Evolutionary conservation across 2,329 filamentous ascomycete species (phyloP), one percentile per base, ranked within the genome.

Genomic region (Didymella exigua): DNA sequence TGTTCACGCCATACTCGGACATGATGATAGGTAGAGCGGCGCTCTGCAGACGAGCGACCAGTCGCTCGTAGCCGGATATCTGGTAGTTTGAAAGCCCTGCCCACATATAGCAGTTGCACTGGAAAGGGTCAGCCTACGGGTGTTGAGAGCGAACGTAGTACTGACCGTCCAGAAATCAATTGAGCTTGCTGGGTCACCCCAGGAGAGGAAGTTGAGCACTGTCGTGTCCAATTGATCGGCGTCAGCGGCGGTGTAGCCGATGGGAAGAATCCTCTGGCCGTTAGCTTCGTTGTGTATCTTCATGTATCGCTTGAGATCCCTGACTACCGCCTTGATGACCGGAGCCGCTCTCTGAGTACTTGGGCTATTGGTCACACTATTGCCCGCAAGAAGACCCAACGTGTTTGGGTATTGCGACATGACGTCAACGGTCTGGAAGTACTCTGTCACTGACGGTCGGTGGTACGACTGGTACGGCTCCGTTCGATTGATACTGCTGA

Each of bases 281-380:
- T 13, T 14, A 6, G 42, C 21, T 33, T 47, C 37, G 13, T 54
- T 36, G 14, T 43, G 44, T 30, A 59, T 7, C 29, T 42, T 31
- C 57, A 51, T 59, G 29, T 59, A 59, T 33, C 18, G 48, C 29
- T 59, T 59, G 2, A 59, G 29, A 19, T 59, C 57, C 29, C 58
- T 46, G 16, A 56, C 56, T 1, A 54, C 52, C 3, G 56, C 49
- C 42, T 54, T 61, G 6, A 56, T 21, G 29, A 59, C 49, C 4
- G 49, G 49, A 18, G 40, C 30, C 1, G 31, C 49, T 5, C 43
- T 34, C 21, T 54, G 14, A 1, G 19, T 52, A 4, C 11, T n/a
- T 21, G 45, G 34, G 21, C 43, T 38, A 14, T 54, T 59, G 13
- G 52, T 30, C 2, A 52, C 10, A 23, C 19, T 14, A 3, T 19